Conservation (phyloP, 179 eudicot species). For the Monotropa hypopitys region DNA sequence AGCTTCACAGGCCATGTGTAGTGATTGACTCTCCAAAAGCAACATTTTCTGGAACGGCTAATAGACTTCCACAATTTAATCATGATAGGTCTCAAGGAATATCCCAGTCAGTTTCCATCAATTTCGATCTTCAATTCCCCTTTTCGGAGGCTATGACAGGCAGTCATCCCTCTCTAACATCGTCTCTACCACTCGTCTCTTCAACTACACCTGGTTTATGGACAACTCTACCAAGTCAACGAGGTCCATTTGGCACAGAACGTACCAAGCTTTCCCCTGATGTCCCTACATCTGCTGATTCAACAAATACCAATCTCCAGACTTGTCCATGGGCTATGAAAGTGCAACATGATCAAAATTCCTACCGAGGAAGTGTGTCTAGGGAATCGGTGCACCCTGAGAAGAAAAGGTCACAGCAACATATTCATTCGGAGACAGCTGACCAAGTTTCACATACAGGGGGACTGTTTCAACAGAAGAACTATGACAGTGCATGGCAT, state of each 20-base stretch:
- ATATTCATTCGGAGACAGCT: conserved; percentile 1
- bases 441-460: conserved; percentile 6
- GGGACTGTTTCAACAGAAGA: conserved; percentile 7
- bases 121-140: conserved; percentile 15
- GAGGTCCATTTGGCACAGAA: conserved; percentile 14
- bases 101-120: conserved; percentile 8
- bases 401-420: conserved; percentile 8
- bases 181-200: conserved; percentile 15
- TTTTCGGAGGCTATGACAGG: conserved; percentile 11
- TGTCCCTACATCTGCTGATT: conserved; percentile 14
- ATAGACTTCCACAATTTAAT: conserved; percentile 9
- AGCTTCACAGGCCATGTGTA: conserved; percentile 15
- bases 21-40: conserved; percentile 12
- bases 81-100: conserved; percentile 15
- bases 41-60: conserved; percentile 9
- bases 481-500: conserved; percentile 4
- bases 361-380: no score
- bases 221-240: conserved; percentile 13
- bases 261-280: background rate
- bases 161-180: conserved; percentile 9
- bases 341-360: conserved; percentile 14
- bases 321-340: conserved; percentile 12
- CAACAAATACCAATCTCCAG: conserved; percentile 13
- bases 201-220: conserved; percentile 10
- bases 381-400: conserved; percentile 8